phyloP scores from a whole-genome alignment of 2,329 filamentous ascomycete species.

The Incumbomyces delicatus region DNA sequence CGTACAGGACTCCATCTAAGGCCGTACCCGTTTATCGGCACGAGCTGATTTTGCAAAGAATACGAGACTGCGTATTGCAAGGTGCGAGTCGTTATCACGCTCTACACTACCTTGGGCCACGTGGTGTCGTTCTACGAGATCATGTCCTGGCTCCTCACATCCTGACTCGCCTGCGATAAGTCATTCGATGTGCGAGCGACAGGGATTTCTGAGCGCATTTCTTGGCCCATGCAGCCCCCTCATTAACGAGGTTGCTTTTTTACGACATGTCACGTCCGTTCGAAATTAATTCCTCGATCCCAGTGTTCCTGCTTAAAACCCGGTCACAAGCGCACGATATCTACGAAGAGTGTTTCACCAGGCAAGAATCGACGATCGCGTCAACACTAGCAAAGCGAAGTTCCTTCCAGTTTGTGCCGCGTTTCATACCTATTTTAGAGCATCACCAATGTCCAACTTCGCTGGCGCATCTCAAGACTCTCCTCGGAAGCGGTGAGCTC shows the following conservation, averaged over 20 bases:
- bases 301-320: conserved; percentile 40
- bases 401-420: conserved; percentile 12
- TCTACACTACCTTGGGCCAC: no score
- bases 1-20: no score
- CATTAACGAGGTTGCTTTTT: background rate
- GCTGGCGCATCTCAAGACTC: conserved; percentile 26
- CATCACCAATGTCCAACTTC: conserved; percentile 32
- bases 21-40: no score
- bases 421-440: conserved; percentile 38
- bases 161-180: no score
- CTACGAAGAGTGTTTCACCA: conserved; percentile 36
- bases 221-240: no score
- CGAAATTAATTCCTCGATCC: conserved; percentile 12
- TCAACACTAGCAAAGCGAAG: conserved; percentile 11
- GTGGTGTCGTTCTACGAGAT: no score
- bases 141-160: no score
- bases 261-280: background rate
- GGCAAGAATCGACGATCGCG: background rate
- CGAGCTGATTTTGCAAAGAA: no score
- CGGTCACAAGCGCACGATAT: conserved; percentile 35
- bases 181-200: no score
- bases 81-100: no score
- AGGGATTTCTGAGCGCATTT: no score
- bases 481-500: conserved; percentile 28
- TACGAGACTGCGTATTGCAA: no score